phyloP scores from a whole-genome alignment of 2,329 filamentous ascomycete genomes.

The Xylariomycetidae sp. region DNA sequence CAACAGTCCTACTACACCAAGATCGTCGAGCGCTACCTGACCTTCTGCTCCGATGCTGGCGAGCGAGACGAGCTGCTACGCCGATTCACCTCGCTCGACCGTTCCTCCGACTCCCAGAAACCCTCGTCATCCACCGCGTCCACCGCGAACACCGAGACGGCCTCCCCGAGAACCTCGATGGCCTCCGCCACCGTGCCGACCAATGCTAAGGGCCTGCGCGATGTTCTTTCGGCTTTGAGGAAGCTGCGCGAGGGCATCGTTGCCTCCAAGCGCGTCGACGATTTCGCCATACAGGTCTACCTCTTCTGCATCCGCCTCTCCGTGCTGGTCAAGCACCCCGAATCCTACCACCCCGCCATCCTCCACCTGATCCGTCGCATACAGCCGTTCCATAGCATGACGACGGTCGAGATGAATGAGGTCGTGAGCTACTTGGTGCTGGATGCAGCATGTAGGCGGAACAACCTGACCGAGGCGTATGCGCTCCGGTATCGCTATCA shows the following conservation, averaged over 20 bases:
- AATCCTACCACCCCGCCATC: slow-evolving; percentile 86
- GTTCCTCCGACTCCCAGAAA: slow-evolving; percentile 28
- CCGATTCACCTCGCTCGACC: slow-evolving; percentile 62
- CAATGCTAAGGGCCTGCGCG: slow-evolving; percentile 60
- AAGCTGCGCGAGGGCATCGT: slow-evolving; percentile 90
- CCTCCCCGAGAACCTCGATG: slow-evolving; percentile 12
- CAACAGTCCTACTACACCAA: slow-evolving; percentile 84
- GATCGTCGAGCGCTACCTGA: slow-evolving; percentile 84
- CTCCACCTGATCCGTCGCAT: slow-evolving; percentile 69
- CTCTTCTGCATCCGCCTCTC: slow-evolving; percentile 84
- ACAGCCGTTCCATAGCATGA: slow-evolving; percentile 62
- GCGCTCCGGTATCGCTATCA: slow-evolving; percentile 54
- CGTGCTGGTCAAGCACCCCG: slow-evolving; percentile 73
- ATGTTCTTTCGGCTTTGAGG: slow-evolving; percentile 75
- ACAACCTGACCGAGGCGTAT: slow-evolving; percentile 68
- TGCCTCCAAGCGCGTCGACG: slow-evolving; percentile 66
- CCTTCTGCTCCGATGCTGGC: slow-evolving; percentile 72
- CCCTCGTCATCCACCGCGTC: slow-evolving; percentile 22
- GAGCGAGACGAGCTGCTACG: slow-evolving; percentile 67
- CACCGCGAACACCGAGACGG: slow-evolving; percentile 2
- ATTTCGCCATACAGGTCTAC: slow-evolving; percentile 83
- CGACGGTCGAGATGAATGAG: slow-evolving; percentile 67
- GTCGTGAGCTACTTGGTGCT: slow-evolving; percentile 76
- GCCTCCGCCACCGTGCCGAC: slow-evolving; percentile 18
- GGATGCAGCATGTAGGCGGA: slow-evolving; percentile 80